phyloP scores from a whole-genome alignment of 2,329 filamentous ascomycete genomes.

The Cyphellophora europaea region DNA sequence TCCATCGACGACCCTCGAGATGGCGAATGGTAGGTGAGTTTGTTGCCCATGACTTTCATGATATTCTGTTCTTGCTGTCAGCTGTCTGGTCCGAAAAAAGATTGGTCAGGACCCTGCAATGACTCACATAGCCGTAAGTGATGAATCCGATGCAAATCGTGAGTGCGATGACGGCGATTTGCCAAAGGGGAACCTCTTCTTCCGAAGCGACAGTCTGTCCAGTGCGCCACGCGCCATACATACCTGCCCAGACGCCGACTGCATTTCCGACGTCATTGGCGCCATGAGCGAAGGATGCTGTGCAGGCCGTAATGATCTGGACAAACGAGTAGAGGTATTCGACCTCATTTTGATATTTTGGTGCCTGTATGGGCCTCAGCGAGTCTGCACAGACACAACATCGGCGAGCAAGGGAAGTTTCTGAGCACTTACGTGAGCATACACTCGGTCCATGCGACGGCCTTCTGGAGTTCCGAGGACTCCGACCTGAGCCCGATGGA shows the following conservation, averaged over 20 bases:
- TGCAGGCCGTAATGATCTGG: conserved; percentile 44
- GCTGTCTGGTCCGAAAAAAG: background rate
- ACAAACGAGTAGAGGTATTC: conserved; percentile 52
- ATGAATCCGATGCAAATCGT: conserved; percentile 59
- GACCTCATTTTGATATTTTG: conserved; percentile 60
- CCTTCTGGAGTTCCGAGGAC: conserved; percentile 64
- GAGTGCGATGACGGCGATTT: conserved; percentile 58
- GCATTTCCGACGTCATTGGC: conserved; percentile 70
- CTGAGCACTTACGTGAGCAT: conserved; percentile 33
- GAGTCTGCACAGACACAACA: too few relatives aligned
- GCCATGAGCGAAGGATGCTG: conserved; percentile 51
- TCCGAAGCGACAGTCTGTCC: conserved; percentile 53
- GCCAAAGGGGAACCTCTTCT: conserved; percentile 62
- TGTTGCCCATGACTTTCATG: conserved; percentile 81
- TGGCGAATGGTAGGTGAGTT: conserved; percentile 62
- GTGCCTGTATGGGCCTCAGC: conserved; percentile 32
- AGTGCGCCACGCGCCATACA: conserved; percentile 59
- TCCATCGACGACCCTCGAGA: conserved; percentile 61
- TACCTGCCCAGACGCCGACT: conserved; percentile 60
- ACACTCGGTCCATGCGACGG: conserved; percentile 59
- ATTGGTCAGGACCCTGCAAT: background rate
- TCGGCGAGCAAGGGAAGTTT: background rate
- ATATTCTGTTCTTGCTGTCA: conserved; percentile 47
- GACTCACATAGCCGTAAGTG: conserved; percentile 59
- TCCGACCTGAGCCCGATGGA: conserved; percentile 65